Evolutionary conservation across 768 basidiomycete species (phyloP).

Genomic region (Macrolepiota dolichaula): DNA sequence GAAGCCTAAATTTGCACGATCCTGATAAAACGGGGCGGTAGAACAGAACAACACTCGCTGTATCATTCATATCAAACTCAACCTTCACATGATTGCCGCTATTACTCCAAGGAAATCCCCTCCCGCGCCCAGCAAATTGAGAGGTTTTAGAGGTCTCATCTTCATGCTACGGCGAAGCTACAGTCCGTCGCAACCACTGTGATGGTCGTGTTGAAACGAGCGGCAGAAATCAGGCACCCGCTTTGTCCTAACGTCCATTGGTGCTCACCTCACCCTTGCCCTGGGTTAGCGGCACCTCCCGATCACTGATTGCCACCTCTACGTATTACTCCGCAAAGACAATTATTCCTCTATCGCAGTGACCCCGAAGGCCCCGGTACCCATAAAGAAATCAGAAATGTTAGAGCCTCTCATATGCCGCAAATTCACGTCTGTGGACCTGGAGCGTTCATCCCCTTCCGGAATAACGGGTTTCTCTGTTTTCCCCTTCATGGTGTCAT

Average conservation of each 20-base stretch:
- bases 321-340: too few relatives aligned
- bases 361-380: too few relatives aligned
- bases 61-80: background rate
- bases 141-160: background rate
- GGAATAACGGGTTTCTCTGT: too few relatives aligned
- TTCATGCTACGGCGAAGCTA: background rate
- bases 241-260: background rate
- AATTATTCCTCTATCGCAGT: too few relatives aligned
- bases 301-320: background rate
- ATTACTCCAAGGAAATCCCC: background rate
- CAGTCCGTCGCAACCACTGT: background rate
- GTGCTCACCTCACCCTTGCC: background rate
- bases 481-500: too few relatives aligned
- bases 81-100: background rate
- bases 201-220: background rate
- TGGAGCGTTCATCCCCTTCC: too few relatives aligned
- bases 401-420: too few relatives aligned
- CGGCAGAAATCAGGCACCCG: background rate
- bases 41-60: background rate
- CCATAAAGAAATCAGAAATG: too few relatives aligned
- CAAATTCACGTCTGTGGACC: too few relatives aligned
- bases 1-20: background rate
- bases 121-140: background rate
- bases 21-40: too few relatives aligned
- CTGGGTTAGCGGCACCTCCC: background rate